Conservation (phyloP, 1,284 basidiomycete genomes). For the Marasmius sp. region DNA sequence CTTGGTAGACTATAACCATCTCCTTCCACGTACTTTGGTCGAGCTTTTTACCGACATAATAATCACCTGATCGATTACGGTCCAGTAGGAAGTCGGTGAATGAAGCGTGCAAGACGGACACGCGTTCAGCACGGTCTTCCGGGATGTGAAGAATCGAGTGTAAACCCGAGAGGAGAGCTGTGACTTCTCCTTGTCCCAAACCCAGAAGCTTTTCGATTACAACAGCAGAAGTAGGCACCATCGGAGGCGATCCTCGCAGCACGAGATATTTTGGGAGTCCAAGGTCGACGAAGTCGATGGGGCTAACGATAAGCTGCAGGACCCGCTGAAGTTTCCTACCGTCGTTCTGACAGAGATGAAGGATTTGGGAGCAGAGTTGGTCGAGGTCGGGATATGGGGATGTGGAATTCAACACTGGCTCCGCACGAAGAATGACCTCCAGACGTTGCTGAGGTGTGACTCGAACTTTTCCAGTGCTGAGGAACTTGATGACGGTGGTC, state of each 20-base stretch:
- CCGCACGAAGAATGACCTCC: background rate
- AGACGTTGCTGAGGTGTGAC: background rate
- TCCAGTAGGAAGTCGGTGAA: background rate
- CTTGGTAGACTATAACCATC: background rate
- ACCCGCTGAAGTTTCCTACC: background rate
- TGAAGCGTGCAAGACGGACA: background rate
- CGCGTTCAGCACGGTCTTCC: background rate
- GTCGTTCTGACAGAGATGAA: background rate
- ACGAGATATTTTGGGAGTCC: background rate
- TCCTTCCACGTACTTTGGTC: background rate
- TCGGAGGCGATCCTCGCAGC: background rate
- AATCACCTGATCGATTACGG: background rate
- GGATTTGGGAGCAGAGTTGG: background rate
- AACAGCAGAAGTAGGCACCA: background rate
- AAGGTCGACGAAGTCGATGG: background rate
- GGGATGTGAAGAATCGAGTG: background rate
- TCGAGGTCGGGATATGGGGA: constrained; percentile 1
- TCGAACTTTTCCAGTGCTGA: background rate
- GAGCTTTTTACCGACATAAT: background rate
- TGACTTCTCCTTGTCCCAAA: background rate
- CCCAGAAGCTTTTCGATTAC: background rate
- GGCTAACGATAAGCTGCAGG: background rate
- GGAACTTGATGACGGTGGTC: background rate
- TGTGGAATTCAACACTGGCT: background rate
- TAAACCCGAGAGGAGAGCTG: background rate